Evolutionary conservation across 2,329 filamentous ascomycete genomes (phyloP).

Genomic region (Paraphaeosphaeria minitans): DNA sequence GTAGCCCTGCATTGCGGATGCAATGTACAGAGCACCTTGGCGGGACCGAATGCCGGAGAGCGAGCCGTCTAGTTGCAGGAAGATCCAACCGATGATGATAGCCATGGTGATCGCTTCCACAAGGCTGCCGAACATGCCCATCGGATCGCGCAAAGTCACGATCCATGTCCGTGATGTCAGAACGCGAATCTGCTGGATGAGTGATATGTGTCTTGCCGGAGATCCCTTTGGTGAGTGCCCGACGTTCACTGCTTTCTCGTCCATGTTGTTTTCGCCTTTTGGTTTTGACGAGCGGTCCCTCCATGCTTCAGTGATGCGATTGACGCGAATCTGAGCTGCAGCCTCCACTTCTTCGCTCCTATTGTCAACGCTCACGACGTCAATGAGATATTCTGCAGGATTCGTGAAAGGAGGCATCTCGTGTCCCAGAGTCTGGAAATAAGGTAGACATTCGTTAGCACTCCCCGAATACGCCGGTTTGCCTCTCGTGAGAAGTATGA

Average conservation of each 20-base stretch:
- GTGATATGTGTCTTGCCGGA: constrained; percentile 56
- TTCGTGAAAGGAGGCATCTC: constrained; percentile 74
- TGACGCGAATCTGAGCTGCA: constrained; percentile 63
- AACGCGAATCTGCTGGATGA: constrained; percentile 67
- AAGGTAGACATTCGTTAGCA: constrained; percentile 62
- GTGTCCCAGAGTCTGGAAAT: constrained; percentile 67
- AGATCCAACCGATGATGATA: constrained; percentile 74
- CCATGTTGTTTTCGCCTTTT: constrained; percentile 19
- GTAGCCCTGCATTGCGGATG: constrained; percentile 74
- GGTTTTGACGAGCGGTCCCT: constrained; percentile 28
- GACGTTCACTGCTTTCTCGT: constrained; percentile 8
- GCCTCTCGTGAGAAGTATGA: constrained; percentile 71
- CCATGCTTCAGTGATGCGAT: constrained; percentile 68
- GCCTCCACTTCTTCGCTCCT: constrained; percentile 69
- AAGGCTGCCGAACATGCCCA: constrained; percentile 74
- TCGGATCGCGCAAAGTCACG: constrained; percentile 75
- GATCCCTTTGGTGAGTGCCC: constrained; percentile 16
- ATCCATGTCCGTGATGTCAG: constrained; percentile 72
- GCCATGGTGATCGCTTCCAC: constrained; percentile 73
- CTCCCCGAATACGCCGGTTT: constrained; percentile 71
- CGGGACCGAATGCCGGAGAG: constrained; percentile 75
- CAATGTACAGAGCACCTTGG: constrained; percentile 74
- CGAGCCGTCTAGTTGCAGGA: constrained; percentile 67
- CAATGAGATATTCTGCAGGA: constrained; percentile 76
- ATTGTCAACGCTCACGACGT: constrained; percentile 75